These are phyloP conservation scores for Pezicula radicicola DNA, from an alignment of 2,329 filamentous ascomycete genomes.

Conservation along the genomic window DNA sequence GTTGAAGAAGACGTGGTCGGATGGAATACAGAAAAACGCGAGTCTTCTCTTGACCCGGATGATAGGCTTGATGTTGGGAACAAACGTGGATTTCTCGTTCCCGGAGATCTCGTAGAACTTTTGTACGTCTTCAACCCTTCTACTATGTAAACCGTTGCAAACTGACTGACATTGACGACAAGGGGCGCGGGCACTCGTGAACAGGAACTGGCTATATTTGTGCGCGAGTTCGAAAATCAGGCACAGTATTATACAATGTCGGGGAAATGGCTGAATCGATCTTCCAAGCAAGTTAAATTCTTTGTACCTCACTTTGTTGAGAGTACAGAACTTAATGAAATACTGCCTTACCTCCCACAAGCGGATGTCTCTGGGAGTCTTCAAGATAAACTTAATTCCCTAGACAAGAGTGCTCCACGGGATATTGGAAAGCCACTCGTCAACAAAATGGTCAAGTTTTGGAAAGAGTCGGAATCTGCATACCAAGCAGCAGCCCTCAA, in stretches of 20 bases:
- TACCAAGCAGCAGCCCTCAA: slow-evolving; percentile 42
- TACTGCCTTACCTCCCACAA: slow-evolving; percentile 42
- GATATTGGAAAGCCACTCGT: slow-evolving; percentile 41
- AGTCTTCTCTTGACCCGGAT: slow-evolving; percentile 31
- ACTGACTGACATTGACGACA: slow-evolving; percentile 1
- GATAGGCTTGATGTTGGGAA: slow-evolving; percentile 44
- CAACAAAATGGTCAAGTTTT: slow-evolving; percentile 38
- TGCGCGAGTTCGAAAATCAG: slow-evolving; percentile 35
- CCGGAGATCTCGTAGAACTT: slow-evolving; percentile 31
- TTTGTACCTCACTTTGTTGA: slow-evolving; percentile 42
- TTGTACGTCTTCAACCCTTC: slow-evolving; percentile 12
- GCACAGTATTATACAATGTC: slow-evolving; percentile 47
- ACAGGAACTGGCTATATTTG: slow-evolving; percentile 43
- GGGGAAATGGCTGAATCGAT: slow-evolving; percentile 43
- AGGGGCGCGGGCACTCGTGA: slow-evolving; percentile 11
- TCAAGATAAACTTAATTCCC: slow-evolving; percentile 30
- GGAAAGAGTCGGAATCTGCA: slow-evolving; percentile 38
- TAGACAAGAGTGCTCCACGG: slow-evolving; percentile 40
- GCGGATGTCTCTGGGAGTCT: slow-evolving; percentile 30
- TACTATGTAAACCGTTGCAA: slow-evolving; percentile 3
- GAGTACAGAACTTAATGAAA: slow-evolving; percentile 34
- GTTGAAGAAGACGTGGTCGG: neutral
- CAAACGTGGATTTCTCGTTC: slow-evolving; percentile 24
- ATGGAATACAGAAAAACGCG: neutral
- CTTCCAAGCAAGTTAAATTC: slow-evolving; percentile 34